Conservation (phyloP, 805 yeast genomes). For the Lipomyces spencermartinsiae region DNA sequence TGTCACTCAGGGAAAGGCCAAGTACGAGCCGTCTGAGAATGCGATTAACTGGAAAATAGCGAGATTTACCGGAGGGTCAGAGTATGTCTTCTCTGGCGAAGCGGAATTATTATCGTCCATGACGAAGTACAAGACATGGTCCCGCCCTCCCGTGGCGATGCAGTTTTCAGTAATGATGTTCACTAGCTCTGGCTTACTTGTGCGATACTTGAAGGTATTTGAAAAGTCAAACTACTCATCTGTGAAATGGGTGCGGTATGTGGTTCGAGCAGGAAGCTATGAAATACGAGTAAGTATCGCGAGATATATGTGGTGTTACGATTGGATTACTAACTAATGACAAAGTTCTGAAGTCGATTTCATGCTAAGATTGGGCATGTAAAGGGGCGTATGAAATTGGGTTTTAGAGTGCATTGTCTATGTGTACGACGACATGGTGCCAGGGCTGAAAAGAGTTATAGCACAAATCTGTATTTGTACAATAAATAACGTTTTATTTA, state of each 20-base stretch:
- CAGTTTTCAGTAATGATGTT: slow-evolving; percentile 75
- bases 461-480: background rate
- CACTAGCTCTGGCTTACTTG: slow-evolving; percentile 76
- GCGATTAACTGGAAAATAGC: slow-evolving; percentile 72
- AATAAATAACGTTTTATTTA: background rate
- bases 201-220: slow-evolving; percentile 70
- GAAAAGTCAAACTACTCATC: slow-evolving; percentile 69
- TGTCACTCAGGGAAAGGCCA: slow-evolving; percentile 68
- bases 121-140: slow-evolving; percentile 54
- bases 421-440: background rate
- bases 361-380: background rate
- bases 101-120: slow-evolving; percentile 50
- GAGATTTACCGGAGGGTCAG: slow-evolving; percentile 71
- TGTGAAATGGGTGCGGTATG: slow-evolving; percentile 86
- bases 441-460: background rate
- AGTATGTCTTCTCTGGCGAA: slow-evolving; percentile 64
- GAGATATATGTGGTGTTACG: slow-evolving; percentile 37
- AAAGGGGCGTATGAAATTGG: background rate
- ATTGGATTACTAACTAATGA: slow-evolving; percentile 7
- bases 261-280: slow-evolving; percentile 76
- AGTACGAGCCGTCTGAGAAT: slow-evolving; percentile 69
- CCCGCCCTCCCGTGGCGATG: slow-evolving; percentile 76
- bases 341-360: background rate
- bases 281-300: slow-evolving; percentile 62
- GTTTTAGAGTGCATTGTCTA: background rate